Evolutionary conservation across 345 rosid species (phyloP), one percentile per base, ranked within the genome.

Genomic region (Populus euphratica): DNA sequence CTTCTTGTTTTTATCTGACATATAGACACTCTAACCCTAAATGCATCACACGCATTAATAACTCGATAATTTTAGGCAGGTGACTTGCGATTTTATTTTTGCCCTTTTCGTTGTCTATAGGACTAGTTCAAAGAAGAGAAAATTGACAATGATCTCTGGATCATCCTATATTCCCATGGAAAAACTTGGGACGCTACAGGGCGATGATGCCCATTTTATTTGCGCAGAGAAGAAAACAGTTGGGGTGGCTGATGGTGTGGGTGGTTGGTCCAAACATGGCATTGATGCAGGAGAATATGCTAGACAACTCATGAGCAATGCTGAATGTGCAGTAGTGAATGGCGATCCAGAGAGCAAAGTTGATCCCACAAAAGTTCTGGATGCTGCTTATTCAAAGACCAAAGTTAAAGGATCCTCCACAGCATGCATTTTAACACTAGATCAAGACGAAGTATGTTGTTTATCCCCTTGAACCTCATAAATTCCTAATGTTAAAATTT

Each of bases 211-310:
- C 27, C 74, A 76, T 8, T 81, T 81, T 33, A 73, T 81, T 27
- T 72, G 80, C 39, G 9, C 21, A 17, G 80, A 76, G 52, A 81
- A 50, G 77, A 50, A 72, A 41, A 72, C 73, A 61, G 72, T 76
- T 35, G 80, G 80, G 2, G 7, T 76, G 35, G 80, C 83, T 1
- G 83, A 81, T 67, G 83, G 83, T 2, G 74, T 81, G 16, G 77
- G 66, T 47, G 14, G 80, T 33, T 76, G 73, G 76, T 17, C n/a
- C 31, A 31, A 4, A 1, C 21, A 29, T 0, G 80, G 80, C 31
- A n/a, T 76, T 33, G 80, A 81, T 44, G 74, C 80, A 18, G 83
- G 80, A 52, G 2, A 31, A 16, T 81, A 72, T 68, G 83, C 67
- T 0, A 44, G 70, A 23, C 38, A 76, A 59, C 77, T 81, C 35